Percentiles rank a stretch among this genome's conserved stretches.
Conservation (phyloP, 768 basidiomycete genomes). For the Crepidotus variabilis region DNA sequence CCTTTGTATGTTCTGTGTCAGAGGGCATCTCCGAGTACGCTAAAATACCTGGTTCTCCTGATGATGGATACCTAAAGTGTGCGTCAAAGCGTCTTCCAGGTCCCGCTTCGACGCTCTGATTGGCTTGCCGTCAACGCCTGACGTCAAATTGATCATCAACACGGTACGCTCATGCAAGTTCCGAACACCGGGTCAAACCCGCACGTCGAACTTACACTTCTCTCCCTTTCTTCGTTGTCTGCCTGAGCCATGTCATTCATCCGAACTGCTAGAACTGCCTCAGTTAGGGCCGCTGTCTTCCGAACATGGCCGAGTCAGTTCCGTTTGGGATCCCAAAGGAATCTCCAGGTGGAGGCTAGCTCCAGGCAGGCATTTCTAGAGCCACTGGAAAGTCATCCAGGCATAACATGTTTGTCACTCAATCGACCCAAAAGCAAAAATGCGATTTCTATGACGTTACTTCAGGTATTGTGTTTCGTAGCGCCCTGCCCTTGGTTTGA, state of each 20-base stretch:
- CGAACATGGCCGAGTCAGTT: not conserved
- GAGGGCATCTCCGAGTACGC: too few species aligned
- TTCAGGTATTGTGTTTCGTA: conserved; percentile 46
- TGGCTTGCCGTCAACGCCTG: too few species aligned
- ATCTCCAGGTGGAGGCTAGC: conserved; percentile 16
- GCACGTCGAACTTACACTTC: not conserved
- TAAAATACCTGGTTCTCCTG: too few species aligned
- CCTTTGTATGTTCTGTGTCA: too few species aligned
- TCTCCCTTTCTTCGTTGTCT: not conserved
- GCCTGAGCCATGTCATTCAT: not conserved
- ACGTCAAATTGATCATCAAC: too few species aligned
- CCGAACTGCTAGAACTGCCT: not conserved
- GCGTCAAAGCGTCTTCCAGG: too few species aligned
- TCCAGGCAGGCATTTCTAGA: conserved; percentile 46
- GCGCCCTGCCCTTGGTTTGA: not conserved
- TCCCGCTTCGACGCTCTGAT: too few species aligned
- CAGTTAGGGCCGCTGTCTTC: not conserved
- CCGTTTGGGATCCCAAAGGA: conserved; percentile 7
- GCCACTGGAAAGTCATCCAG: conserved; percentile 49
- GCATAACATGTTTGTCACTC: conserved; percentile 71
- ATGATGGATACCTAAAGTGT: too few species aligned
- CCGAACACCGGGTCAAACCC: not conserved
- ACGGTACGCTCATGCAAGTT: not conserved
- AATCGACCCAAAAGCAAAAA: conserved; percentile 84
- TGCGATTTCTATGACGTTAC: conserved; percentile 73